Percentiles rank a stretch among this genome's conserved stretches.
Conservation (phyloP, 352 stramenopile genomes). For the Pythium rhizo-oryzae region DNA sequence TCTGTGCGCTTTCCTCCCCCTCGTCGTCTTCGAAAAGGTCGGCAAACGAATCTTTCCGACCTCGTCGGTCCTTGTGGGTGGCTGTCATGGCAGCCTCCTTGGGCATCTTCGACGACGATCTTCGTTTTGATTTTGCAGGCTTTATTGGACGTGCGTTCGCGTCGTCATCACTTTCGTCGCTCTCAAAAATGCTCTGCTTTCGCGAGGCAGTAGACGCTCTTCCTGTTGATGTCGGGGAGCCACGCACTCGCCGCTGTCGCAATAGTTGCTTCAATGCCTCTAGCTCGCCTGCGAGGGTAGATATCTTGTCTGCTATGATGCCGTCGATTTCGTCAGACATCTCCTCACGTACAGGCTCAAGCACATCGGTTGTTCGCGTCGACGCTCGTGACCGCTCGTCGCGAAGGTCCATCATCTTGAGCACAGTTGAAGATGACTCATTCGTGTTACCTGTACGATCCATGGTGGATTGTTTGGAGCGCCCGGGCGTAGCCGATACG, state of each 20-base stretch:
- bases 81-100: conserved; percentile 13
- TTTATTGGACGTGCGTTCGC: conserved; percentile 22
- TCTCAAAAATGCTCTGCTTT: conserved; percentile 81
- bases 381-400: conserved; percentile 7
- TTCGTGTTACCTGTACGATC: neutral
- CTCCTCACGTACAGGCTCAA: conserved; percentile 32
- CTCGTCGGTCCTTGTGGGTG: conserved; percentile 9
- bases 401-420: neutral
- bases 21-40: conserved; percentile 67
- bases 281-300: conserved; percentile 64
- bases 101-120: conserved; percentile 10
- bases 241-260: conserved; percentile 33
- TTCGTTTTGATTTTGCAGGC: conserved; percentile 13
- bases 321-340: conserved; percentile 45
- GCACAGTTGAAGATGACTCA: neutral
- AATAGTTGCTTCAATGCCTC: conserved; percentile 72
- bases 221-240: neutral
- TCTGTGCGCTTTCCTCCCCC: neutral
- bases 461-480: neutral
- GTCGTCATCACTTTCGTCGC: conserved; percentile 53
- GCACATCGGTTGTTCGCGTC: neutral
- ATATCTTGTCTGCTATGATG: conserved; percentile 85
- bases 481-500: conserved; percentile 31
- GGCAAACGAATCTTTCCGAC: conserved; percentile 73
- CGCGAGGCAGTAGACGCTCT: conserved; percentile 11